Evolutionary conservation across 495 filamentous ascomycete genomes (phyloP).

Genomic region (Astrothelium subdiscretum): DNA sequence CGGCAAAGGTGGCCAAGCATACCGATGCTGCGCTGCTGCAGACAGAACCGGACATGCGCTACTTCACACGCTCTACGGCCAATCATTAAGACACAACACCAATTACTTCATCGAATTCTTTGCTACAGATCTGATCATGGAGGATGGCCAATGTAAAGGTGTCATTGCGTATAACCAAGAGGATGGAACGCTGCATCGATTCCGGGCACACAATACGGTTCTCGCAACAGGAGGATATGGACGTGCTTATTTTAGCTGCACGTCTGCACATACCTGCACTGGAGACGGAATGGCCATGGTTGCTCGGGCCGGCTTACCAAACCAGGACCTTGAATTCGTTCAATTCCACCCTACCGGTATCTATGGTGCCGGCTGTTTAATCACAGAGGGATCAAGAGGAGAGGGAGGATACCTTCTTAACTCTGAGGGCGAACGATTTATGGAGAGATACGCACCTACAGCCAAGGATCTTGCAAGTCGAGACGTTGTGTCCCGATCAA

Average conservation of each 20-base stretch:
- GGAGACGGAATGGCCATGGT: constrained; percentile 99
- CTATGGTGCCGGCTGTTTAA: constrained; percentile 96
- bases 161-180: constrained; percentile 97
- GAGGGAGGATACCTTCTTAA: constrained; percentile 97
- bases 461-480: constrained; percentile 93
- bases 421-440: constrained; percentile 94
- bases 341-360: constrained; percentile 99
- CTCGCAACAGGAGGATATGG: constrained; percentile 96
- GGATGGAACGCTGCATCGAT: constrained; percentile 91
- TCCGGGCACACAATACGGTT: constrained; percentile 93
- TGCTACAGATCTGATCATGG: constrained; percentile 91
- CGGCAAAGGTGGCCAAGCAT: constrained; percentile 94
- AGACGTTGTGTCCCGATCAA: constrained; percentile 93
- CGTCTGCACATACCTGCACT: constrained; percentile 95
- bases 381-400: constrained; percentile 95
- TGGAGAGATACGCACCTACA: constrained; percentile 95
- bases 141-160: constrained; percentile 90
- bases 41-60: constrained; percentile 96
- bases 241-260: constrained; percentile 96
- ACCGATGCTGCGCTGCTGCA: constrained; percentile 89
- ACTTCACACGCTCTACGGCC: constrained; percentile 95
- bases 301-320: constrained; percentile 89
- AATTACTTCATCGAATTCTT: constrained; percentile 99
- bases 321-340: constrained; percentile 98
- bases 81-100: constrained; percentile 89